Evolutionary conservation across 1,284 basidiomycete species (phyloP).

Genomic region (Mycena sp.): DNA sequence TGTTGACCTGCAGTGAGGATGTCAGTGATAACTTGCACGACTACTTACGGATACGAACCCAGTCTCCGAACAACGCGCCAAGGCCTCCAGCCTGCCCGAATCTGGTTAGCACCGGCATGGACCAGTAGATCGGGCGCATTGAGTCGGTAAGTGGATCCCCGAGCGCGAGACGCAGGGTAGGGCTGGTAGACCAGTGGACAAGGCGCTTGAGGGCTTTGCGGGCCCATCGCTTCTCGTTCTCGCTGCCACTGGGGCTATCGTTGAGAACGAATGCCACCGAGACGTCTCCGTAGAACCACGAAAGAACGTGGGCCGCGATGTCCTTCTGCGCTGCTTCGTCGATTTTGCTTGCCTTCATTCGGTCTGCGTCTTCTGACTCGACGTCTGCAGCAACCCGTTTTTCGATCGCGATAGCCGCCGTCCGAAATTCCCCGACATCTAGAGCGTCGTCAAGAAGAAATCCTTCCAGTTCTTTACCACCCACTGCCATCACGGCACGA

Average conservation of each 20-base stretch:
- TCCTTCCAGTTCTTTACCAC: constrained; percentile 34
- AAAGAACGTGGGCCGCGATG: too few relatives aligned
- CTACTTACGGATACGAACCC: constrained; percentile 32
- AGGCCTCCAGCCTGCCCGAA: too few relatives aligned
- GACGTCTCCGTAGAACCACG: constrained; percentile 38
- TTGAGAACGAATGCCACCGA: constrained; percentile 36
- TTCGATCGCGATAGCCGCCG: constrained; percentile 23
- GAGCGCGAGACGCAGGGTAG: constrained; percentile 28
- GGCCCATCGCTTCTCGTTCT: constrained; percentile 33
- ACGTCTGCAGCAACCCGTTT: constrained; percentile 32
- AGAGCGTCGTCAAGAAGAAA: constrained; percentile 40
- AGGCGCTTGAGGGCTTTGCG: constrained; percentile 32
- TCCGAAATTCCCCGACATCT: constrained; percentile 39
- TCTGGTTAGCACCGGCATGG: constrained; percentile 23
- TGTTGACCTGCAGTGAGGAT: constrained; percentile 28
- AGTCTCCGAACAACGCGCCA: constrained; percentile 39
- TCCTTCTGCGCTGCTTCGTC: constrained; percentile 26
- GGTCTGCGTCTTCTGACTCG: constrained; percentile 37
- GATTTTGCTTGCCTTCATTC: constrained; percentile 23
- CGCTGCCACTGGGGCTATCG: constrained; percentile 9
- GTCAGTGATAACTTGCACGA: background rate
- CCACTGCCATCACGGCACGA: constrained; percentile 28
- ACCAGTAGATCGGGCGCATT: constrained; percentile 39
- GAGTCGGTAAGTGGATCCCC: constrained; percentile 41
- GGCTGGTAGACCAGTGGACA: constrained; percentile 36